Conservation (phyloP, 208 protist genomes). For the Leishmania guyanensis region DNA sequence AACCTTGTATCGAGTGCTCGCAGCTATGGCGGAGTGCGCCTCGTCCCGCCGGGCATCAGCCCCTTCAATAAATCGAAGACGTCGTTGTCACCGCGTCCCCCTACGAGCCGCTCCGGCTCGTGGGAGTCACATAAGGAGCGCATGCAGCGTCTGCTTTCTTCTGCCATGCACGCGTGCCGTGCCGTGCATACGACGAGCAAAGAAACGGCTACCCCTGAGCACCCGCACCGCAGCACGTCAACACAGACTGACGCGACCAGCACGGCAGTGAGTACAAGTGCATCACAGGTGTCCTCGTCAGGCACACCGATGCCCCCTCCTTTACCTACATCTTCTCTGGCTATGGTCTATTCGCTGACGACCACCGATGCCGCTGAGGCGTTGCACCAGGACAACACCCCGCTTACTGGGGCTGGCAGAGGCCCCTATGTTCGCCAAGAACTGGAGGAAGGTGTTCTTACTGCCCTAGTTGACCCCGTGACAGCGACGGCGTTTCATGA, state of each 20-base stretch:
- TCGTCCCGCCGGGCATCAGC: not conserved
- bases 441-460: conserved; percentile 65
- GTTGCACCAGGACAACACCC: conserved; percentile 42
- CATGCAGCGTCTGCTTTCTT: conserved; percentile 21
- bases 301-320: not conserved
- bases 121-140: conserved; percentile 16
- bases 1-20: conserved; percentile 1
- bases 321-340: not conserved
- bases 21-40: conserved; percentile 7
- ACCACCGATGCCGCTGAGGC: conserved; percentile 35
- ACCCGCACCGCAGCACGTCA: not conserved
- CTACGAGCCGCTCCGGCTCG: not conserved
- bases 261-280: not conserved
- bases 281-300: not conserved
- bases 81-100: not conserved
- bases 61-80: not conserved
- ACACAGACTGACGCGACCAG: not conserved
- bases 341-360: conserved; percentile 36
- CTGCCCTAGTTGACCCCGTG: conserved; percentile 64
- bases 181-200: conserved; percentile 2
- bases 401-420: conserved; percentile 45
- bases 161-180: conserved; percentile 18
- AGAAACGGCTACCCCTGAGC: not conserved
- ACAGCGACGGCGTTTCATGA: conserved; percentile 60
- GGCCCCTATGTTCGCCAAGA: conserved; percentile 59